These are phyloP conservation scores for Neostapfia colusana DNA, from an alignment of 176 grass and related monocot species.

Conservation along the genomic window DNA sequence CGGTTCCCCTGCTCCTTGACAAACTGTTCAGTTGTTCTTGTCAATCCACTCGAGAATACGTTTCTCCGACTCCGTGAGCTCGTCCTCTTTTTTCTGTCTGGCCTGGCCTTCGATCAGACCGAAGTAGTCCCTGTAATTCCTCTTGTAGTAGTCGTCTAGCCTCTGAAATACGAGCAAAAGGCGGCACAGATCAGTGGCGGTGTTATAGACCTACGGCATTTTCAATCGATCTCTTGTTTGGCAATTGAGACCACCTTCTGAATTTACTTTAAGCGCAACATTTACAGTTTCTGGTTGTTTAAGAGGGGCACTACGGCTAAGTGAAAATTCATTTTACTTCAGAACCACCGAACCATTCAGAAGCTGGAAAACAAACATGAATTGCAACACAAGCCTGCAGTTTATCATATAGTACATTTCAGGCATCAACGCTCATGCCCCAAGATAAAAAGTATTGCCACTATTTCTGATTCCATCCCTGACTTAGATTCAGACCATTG, in stretches of 20 bases:
- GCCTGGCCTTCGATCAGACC: conserved; percentile 63
- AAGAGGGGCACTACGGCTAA: neutral
- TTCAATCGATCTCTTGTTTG: neutral
- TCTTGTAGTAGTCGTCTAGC: conserved; percentile 75
- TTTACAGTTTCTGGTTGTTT: neutral
- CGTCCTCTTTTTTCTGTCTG: conserved; percentile 60
- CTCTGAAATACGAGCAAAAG: conserved; percentile 48
- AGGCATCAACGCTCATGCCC: neutral
- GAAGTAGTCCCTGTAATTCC: conserved; percentile 91
- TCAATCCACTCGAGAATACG: conserved; percentile 81
- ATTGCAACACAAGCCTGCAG: neutral
- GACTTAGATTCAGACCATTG: neutral
- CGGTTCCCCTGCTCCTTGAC: neutral
- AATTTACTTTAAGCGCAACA: neutral
- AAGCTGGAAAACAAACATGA: neutral
- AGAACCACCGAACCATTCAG: neutral
- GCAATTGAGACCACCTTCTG: neutral
- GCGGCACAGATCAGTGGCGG: conserved; percentile 4
- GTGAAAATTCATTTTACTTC: neutral
- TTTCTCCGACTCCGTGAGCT: conserved; percentile 75
- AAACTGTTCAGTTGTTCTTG: conserved; percentile 82
- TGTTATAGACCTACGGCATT: neutral
- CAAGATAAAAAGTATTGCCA: neutral
- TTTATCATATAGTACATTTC: neutral
- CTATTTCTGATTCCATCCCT: neutral